Evolutionary conservation across 352 stramenopile species (phyloP).

Genomic region (Poterioochromonas sp.): DNA sequence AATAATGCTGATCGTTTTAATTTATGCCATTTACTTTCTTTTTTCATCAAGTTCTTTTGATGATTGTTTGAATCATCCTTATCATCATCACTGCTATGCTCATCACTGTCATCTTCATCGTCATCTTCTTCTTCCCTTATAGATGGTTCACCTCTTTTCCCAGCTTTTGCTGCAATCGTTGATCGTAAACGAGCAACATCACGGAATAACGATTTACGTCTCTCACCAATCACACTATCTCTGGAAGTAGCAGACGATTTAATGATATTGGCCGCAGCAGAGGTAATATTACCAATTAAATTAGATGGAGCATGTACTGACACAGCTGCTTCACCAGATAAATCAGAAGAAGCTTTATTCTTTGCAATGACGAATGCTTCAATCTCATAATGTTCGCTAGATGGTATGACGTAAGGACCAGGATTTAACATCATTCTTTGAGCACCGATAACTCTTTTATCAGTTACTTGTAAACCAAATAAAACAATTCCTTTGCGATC

Average conservation of each 20-base stretch:
- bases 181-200: neutral
- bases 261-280: too few species aligned
- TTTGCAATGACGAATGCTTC: slow-evolving; percentile 33
- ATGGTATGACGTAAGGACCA: slow-evolving; percentile 9
- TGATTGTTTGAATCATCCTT: neutral
- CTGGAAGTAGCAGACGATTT: too few species aligned
- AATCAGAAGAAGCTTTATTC: slow-evolving; percentile 29
- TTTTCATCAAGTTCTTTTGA: neutral
- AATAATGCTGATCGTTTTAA: neutral
- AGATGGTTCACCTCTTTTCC: neutral
- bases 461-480: slow-evolving; percentile 25
- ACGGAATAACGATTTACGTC: too few species aligned
- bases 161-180: neutral
- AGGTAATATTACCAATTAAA: too few species aligned
- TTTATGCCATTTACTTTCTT: slow-evolving; percentile 1
- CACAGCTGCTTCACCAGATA: neutral
- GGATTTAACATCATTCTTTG: slow-evolving; percentile 15
- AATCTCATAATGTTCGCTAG: neutral
- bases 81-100: neutral
- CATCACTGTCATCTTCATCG: neutral
- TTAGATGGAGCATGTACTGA: neutral
- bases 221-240: too few species aligned
- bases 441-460: neutral
- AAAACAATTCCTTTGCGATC: slow-evolving; percentile 2
- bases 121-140: too few species aligned